These are phyloP conservation scores for Sequoia sempervirens DNA, from an alignment of 75 land plant genomes.

Conservation along the genomic window DNA sequence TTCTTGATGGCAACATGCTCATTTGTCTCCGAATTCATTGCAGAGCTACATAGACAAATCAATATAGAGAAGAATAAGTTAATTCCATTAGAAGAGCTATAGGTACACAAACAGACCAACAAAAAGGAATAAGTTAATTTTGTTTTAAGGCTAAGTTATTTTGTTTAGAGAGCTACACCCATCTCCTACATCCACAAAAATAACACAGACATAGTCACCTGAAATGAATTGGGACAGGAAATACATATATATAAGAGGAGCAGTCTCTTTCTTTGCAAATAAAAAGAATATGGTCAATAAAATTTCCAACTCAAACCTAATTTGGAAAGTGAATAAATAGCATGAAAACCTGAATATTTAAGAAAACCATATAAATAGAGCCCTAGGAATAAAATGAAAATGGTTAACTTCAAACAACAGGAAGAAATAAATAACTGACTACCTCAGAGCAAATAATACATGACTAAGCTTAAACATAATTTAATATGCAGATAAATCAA, in stretches of 20 bases:
- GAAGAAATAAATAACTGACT: neutral
- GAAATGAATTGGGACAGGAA: neutral
- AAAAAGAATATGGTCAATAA: no score
- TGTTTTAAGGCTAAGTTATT: neutral
- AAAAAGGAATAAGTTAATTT: neutral
- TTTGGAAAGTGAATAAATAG: neutral
- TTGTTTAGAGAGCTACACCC: neutral
- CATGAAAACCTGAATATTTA: neutral
- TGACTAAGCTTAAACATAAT: no score
- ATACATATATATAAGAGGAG: no score
- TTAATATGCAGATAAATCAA: neutral
- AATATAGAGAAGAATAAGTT: neutral
- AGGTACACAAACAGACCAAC: neutral
- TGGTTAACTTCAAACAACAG: no score
- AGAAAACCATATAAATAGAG: neutral
- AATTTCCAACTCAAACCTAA: neutral
- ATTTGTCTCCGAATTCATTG: conserved; percentile 67
- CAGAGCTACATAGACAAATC: conserved; percentile 40
- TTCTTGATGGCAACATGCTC: conserved; percentile 84
- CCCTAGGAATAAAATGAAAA: no score
- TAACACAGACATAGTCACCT: neutral
- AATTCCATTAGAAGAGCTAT: neutral
- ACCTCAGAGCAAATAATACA: neutral
- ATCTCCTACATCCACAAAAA: neutral
- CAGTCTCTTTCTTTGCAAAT: no score